These are phyloP conservation scores for Colletotrichum spaethianum DNA, from an alignment of 2,329 filamentous ascomycete genomes.

Conservation along the genomic window DNA sequence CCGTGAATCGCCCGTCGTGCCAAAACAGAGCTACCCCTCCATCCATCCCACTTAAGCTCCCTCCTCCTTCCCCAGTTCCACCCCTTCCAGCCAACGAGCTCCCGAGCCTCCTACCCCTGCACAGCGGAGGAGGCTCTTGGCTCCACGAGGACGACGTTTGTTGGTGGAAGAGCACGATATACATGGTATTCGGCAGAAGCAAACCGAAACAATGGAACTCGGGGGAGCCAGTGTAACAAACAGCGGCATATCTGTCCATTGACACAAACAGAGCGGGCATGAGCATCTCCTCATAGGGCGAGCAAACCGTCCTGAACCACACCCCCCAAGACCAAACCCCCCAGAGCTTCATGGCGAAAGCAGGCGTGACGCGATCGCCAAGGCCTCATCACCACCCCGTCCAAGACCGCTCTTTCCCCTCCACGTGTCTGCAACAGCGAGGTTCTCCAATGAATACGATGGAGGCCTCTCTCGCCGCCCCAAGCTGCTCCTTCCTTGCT, in stretches of 20 bases:
- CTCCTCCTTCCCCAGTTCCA: neutral
- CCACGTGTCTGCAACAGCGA: slow-evolving; percentile 31
- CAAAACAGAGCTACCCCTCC: slow-evolving; percentile 30
- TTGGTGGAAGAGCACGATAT: slow-evolving; percentile 6
- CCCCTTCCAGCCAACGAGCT: slow-evolving; percentile 16
- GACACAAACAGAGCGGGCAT: neutral
- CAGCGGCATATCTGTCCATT: neutral
- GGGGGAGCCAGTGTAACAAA: neutral
- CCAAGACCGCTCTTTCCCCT: slow-evolving; percentile 37
- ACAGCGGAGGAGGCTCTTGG: slow-evolving; percentile 24
- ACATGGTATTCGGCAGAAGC: slow-evolving; percentile 5
- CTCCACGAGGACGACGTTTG: slow-evolving; percentile 6
- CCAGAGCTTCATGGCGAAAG: neutral
- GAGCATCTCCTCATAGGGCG: neutral
- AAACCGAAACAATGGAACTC: slow-evolving; percentile 28
- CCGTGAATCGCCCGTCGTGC: slow-evolving; percentile 1
- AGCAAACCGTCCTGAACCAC: neutral
- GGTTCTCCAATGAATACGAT: slow-evolving; percentile 15
- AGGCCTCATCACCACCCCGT: slow-evolving; percentile 6
- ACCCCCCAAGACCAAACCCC: neutral
- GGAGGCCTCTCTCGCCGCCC: slow-evolving; percentile 35
- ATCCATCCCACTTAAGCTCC: slow-evolving; percentile 31
- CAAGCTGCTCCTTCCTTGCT: neutral
- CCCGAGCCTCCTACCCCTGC: neutral
- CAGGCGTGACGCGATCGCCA: slow-evolving; percentile 33